Conservation (phyloP, 2,329 filamentous ascomycete genomes). For the Monilinia fructicola region DNA sequence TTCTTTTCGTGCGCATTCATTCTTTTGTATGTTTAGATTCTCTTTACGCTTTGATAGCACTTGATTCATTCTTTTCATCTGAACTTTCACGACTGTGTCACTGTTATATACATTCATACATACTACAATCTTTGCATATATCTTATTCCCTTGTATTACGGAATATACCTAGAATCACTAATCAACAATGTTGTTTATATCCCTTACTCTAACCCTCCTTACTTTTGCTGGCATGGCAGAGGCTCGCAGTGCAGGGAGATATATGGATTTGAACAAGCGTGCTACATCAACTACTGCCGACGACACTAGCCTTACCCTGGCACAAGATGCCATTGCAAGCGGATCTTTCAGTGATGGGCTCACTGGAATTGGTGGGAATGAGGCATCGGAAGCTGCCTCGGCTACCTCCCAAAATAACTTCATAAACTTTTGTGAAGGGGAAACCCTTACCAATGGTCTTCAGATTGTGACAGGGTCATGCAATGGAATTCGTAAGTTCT, state of each 20-base stretch:
- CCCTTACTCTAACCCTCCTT: constrained; percentile 25
- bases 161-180: background rate
- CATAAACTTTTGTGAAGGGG: constrained; percentile 37
- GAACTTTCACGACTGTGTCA: constrained; percentile 19
- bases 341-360: constrained; percentile 32
- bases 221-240: constrained; percentile 25
- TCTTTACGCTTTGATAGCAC: constrained; percentile 23
- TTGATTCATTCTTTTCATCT: constrained; percentile 8
- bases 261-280: constrained; percentile 14
- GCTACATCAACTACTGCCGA: constrained; percentile 3
- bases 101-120: background rate
- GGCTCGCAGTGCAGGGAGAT: constrained; percentile 14
- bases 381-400: constrained; percentile 30
- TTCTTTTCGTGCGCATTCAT: constrained; percentile 11
- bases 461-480: constrained; percentile 59
- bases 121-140: background rate
- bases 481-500: constrained; percentile 45
- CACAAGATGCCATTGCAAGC: constrained; percentile 26
- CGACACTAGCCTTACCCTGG: constrained; percentile 20
- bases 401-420: constrained; percentile 36
- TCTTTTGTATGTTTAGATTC: constrained; percentile 12
- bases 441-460: constrained; percentile 57
- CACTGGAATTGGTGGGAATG: constrained; percentile 27
- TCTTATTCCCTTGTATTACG: background rate
- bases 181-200: constrained; percentile 25